Evolutionary conservation across 345 rosid species (phyloP), one percentile per base, ranked within the genome.

Genomic region (Mercurialis annua): DNA sequence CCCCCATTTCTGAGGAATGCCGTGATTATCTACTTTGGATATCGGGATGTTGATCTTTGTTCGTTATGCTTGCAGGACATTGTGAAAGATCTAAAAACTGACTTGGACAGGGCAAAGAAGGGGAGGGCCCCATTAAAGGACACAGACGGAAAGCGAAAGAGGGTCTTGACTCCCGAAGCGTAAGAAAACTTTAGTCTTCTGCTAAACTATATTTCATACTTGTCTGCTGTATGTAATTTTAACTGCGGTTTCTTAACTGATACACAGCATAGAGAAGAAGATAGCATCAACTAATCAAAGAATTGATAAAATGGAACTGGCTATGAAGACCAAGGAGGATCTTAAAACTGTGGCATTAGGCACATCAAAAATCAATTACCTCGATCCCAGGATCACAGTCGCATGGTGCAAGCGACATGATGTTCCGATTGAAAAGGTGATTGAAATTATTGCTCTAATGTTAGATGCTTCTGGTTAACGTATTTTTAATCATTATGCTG

Each of bases 351-450:
- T 95, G 64, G 96, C 99, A 26, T 75, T 94, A 52, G 98, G 99
- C 71, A 94, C 98, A 1, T 94, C 99, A 58, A 95, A 91, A 73
- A 89, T 94, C 70, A 94, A 94, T 70, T 94, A 94, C 71, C 86
- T 92, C 30, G 98, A 94, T 79, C 99, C 99, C 53, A 84, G 99
- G 83, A 94, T 94, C 59, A 91, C 97, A 0, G 99, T 94, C 9
- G 97, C 99, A 3, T 94, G 99, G 99, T 94, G 99, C 86, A 94
- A 94, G 78, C 85, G 99, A 23, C 92, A 86, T 46, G 99, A 94
- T 62, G 99, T 94, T 72, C 97, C 99, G 46, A 94, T 94, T 17
- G 99, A 94, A 73, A 94, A 92, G 99, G 99, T 91, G 73, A 82
- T 33, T 66, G 16, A 20, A 14, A n/a, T 47, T 10, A 42, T 31